These are phyloP conservation scores for Chalaropsis ovoidea DNA, from an alignment of 2,329 filamentous ascomycete genomes.

Conservation along the genomic window DNA sequence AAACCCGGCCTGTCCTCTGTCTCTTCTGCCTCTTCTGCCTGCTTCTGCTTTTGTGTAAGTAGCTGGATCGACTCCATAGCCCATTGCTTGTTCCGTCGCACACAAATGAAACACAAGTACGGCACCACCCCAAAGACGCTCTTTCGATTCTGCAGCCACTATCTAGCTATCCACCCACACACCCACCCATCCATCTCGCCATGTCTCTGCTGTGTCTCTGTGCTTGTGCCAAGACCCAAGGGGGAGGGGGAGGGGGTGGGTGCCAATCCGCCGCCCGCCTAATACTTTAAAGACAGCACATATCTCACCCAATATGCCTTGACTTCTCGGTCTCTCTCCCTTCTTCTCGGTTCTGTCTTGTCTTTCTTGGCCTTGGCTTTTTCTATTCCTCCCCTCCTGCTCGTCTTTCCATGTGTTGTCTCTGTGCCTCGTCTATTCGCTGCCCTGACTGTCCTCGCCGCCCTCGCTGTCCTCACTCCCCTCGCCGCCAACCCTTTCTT, in stretches of 20 bases:
- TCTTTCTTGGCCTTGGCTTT: conserved; percentile 12
- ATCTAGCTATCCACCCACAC: background rate
- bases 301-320: background rate
- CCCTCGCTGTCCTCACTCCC: too few relatives aligned
- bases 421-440: background rate
- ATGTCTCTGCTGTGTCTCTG: conserved; percentile 12
- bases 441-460: background rate
- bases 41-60: conserved; percentile 13
- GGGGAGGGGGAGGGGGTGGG: background rate
- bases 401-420: background rate
- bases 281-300: conserved; percentile 15
- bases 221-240: conserved; percentile 15
- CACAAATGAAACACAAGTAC: conserved; percentile 9
- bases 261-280: conserved; percentile 4
- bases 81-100: conserved; percentile 13
- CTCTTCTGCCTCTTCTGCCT: background rate
- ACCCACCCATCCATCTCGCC: background rate
- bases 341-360: conserved; percentile 6
- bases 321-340: background rate
- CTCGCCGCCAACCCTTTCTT: background rate
- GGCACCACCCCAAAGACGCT: background rate
- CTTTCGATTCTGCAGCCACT: conserved; percentile 11
- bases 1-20: background rate
- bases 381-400: background rate
- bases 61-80: background rate